These are phyloP conservation scores for Fusarium brachygibbosum DNA, from an alignment of 2,329 filamentous ascomycete genomes.

Conservation along the genomic window DNA sequence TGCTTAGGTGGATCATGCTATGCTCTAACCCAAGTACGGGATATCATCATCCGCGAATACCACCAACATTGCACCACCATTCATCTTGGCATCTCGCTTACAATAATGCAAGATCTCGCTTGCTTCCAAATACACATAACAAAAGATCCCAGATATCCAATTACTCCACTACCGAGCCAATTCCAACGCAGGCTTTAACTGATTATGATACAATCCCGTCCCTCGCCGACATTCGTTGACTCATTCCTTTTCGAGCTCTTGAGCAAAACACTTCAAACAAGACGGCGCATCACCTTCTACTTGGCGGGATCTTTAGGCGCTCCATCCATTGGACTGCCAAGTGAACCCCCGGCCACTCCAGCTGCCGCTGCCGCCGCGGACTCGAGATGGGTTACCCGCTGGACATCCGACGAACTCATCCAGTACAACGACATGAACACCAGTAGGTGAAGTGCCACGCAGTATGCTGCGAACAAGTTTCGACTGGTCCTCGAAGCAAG, in stretches of 20 bases:
- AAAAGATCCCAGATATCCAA: slow-evolving; percentile 21
- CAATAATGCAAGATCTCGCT: slow-evolving; percentile 18
- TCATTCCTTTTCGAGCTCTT: slow-evolving; percentile 22
- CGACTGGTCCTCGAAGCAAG: slow-evolving; percentile 90
- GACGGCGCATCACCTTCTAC: slow-evolving; percentile 33
- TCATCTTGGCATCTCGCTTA: slow-evolving; percentile 29
- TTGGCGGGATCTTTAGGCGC: slow-evolving; percentile 47
- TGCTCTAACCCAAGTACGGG: slow-evolving; percentile 16
- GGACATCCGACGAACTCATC: slow-evolving; percentile 78
- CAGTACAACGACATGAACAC: slow-evolving; percentile 90
- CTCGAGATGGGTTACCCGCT: slow-evolving; percentile 71
- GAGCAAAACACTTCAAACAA: slow-evolving; percentile 30
- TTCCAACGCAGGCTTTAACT: slow-evolving; percentile 13
- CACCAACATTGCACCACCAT: slow-evolving; percentile 9
- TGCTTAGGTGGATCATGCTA: slow-evolving; percentile 38
- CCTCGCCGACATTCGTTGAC: slow-evolving; percentile 17
- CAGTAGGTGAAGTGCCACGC: slow-evolving; percentile 86
- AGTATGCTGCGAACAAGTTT: slow-evolving; percentile 94
- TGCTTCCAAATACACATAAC: slow-evolving; percentile 17
- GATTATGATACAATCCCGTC: slow-evolving; percentile 36
- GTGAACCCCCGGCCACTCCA: slow-evolving; percentile 57
- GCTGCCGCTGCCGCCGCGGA: slow-evolving; percentile 61
- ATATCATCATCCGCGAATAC: slow-evolving; percentile 12
- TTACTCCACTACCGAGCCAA: slow-evolving; percentile 25
- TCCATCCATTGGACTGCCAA: slow-evolving; percentile 48